Base-by-base conservation (phyloP, 257 asterid species). In the Solanum dulcamara region DNA sequence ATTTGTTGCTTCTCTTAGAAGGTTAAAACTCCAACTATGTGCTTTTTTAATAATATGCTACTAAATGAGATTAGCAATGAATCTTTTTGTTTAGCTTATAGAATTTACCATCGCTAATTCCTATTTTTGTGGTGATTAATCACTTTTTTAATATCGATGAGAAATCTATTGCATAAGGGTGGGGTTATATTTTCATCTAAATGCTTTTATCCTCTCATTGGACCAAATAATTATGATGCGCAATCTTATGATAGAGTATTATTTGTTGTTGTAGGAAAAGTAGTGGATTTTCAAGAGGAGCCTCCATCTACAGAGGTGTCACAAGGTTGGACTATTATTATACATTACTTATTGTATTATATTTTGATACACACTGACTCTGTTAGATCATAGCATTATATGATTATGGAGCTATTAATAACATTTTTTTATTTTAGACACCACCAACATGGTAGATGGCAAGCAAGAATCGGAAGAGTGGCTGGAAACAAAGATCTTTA, bases 371-470 rank as follows among this genome's bases (percentile, higher is more conserved):
- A 0, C 30, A n/a, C 6, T 22, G 64, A 40, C 46, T 40, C 11
- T 20, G 13, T 55, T 3, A 20, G 28, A 59, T 59, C 30, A 17
- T 51, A 4, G n/a, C 7, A 51, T 57, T 8, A 22, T n/a, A n/a
- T n/a, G n/a, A n/a, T n/a, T 55, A 55, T 53, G 62, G 30, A 22
- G 64, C 28, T 57, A 81, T 44, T 38, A 7, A 33, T 18, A 4
- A 66, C 48, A 0, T 9, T 7, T 13, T 32, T 4, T 35, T 32
- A 48, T 57, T 81, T 40, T 89, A 95, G 98, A 93, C 98, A 95
- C 89, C 98, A 95, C 91, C 98, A 95, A 90, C 98, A 95, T 84
- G 97, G 98, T 60, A 92, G 97, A 38, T 93, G 98, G 98, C 97
- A 95, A 81, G 98, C 98, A 50, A 90, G 96, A 86, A 94, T 94